These are phyloP conservation scores for Suillus subaureus DNA, from an alignment of 768 basidiomycete genomes.

Conservation along the genomic window DNA sequence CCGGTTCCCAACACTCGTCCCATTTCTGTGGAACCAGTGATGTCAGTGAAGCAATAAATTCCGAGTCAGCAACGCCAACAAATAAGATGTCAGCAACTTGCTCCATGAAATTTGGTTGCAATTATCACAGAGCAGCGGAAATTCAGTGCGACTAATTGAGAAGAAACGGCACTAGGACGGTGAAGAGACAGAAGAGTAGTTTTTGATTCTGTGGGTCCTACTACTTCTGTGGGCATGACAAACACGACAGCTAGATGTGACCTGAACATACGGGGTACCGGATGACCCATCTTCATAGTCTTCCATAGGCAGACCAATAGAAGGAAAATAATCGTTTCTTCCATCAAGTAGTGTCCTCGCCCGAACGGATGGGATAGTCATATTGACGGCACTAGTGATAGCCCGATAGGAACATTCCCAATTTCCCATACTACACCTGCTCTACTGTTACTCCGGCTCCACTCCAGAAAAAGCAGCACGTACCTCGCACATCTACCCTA, in stretches of 20 bases:
- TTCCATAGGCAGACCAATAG: no score
- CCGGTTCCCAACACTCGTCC: neutral
- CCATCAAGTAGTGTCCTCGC: neutral
- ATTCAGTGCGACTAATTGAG: neutral
- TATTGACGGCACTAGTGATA: neutral
- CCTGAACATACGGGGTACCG: neutral
- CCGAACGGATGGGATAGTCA: neutral
- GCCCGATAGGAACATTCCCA: neutral
- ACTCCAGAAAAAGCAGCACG: neutral
- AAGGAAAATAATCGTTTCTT: no score
- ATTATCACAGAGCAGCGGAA: neutral
- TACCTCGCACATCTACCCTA: neutral
- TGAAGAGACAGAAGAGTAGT: neutral
- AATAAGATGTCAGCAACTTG: neutral
- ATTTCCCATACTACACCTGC: neutral
- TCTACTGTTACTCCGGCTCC: neutral
- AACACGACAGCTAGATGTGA: no score
- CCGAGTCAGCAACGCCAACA: neutral
- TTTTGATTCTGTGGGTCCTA: neutral
- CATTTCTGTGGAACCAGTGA: neutral
- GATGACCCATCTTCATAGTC: neutral
- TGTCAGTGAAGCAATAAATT: neutral
- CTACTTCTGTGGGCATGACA: neutral
- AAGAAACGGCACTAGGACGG: neutral
- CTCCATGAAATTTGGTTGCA: neutral